Evolutionary conservation across 306 rosid species (phyloP).

Genomic region (Cucumis melo): DNA sequence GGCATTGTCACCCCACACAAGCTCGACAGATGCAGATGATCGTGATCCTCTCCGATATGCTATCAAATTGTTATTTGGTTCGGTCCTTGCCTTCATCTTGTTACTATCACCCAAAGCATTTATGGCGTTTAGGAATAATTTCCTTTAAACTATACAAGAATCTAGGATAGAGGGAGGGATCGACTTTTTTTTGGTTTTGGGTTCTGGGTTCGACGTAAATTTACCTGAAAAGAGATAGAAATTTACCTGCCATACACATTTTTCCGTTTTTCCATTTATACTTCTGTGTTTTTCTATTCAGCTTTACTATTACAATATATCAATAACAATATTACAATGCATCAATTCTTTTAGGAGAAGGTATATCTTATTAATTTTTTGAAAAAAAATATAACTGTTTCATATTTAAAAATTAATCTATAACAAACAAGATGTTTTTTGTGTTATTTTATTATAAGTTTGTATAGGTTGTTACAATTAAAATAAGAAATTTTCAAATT

Average conservation of each 20-base stretch:
- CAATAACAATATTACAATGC: neutral
- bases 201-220: neutral
- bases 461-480: too few species aligned
- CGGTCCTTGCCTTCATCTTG: constrained; percentile 54
- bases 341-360: too few species aligned
- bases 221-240: neutral
- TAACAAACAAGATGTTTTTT: too few species aligned
- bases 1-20: constrained; percentile 32
- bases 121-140: constrained; percentile 38
- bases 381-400: too few species aligned
- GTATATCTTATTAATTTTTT: too few species aligned
- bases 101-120: constrained; percentile 64
- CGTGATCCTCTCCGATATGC: constrained; percentile 34
- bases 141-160: neutral
- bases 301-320: neutral
- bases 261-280: neutral
- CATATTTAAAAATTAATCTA: too few species aligned
- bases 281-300: neutral
- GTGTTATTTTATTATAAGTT: too few species aligned
- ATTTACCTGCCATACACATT: neutral
- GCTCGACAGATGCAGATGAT: constrained; percentile 34
- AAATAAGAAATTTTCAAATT: too few species aligned
- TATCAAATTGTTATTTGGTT: constrained; percentile 62
- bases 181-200: neutral
- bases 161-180: neutral